Conservation (phyloP, 164 flowering plant genomes). For the Paratinospora sagittata region DNA sequence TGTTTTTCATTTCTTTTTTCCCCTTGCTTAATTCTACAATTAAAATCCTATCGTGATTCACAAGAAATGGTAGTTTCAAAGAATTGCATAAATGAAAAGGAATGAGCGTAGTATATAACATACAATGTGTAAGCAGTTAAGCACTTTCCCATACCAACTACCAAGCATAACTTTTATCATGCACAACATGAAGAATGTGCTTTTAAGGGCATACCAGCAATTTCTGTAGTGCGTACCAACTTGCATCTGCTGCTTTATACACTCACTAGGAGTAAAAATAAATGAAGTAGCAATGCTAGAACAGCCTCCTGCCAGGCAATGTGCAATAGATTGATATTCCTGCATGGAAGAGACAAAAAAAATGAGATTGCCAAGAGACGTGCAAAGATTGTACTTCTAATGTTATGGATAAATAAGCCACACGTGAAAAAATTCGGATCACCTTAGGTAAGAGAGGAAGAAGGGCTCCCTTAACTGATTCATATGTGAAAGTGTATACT, state of each 20-base stretch:
- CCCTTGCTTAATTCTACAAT: not conserved
- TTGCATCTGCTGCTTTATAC: constrained; percentile 99
- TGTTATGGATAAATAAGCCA: not conserved
- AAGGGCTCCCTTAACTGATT: constrained; percentile 75
- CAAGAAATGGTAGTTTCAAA: not conserved
- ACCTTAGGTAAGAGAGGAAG: constrained; percentile 88
- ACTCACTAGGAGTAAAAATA: constrained; percentile 95
- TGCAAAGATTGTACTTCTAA: not conserved
- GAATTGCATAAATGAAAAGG: not conserved
- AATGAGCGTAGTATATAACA: not conserved
- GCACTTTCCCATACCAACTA: not conserved
- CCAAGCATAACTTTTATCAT: not conserved
- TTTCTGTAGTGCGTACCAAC: constrained; percentile 68
- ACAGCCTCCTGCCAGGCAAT: constrained; percentile 89
- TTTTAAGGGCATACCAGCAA: constrained; percentile 57
- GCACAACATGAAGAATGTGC: not conserved
- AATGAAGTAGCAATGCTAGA: constrained; percentile 98
- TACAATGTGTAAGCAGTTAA: not conserved
- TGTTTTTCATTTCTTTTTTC: no score
- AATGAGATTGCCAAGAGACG: not conserved
- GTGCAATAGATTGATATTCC: constrained; percentile 82
- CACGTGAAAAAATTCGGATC: not conserved
- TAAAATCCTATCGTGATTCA: no score
- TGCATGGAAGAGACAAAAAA: constrained; percentile 22
- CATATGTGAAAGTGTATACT: constrained; percentile 87